Evolutionary conservation across 768 basidiomycete genomes (phyloP).

Genomic region (Mycena capillaripes): DNA sequence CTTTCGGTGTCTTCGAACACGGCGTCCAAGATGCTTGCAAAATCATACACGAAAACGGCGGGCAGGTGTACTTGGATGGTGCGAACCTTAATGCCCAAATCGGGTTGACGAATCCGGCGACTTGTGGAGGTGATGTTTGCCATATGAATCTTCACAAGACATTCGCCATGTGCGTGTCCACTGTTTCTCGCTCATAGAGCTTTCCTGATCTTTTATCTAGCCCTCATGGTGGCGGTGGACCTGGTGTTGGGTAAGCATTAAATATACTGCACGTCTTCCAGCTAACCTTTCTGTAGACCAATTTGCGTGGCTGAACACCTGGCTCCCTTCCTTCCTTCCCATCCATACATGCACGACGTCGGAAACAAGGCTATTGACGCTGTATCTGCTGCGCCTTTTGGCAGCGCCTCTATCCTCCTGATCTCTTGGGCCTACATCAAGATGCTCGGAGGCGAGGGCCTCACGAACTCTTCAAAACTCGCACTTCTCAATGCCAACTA

Average conservation of each 20-base stretch:
- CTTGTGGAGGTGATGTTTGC: conserved; percentile 98
- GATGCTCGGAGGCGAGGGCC: conserved; percentile 97
- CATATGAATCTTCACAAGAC: conserved; percentile 99
- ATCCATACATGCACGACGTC: conserved; percentile 79
- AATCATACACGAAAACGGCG: conserved; percentile 94
- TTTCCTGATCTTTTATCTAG: conserved; percentile 51
- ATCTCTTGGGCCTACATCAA: conserved; percentile 99
- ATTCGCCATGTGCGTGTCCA: conserved; percentile 84
- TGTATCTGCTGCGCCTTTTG: conserved; percentile 93
- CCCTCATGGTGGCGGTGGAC: conserved; percentile 97
- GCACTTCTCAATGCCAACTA: conserved; percentile 98
- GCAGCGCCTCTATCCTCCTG: conserved; percentile 93
- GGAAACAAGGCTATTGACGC: conserved; percentile 85
- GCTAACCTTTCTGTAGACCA: conserved; percentile 61
- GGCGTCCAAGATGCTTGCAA: conserved; percentile 92
- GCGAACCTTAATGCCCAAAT: conserved; percentile 97
- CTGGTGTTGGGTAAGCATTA: conserved; percentile 85
- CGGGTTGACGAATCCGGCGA: conserved; percentile 92
- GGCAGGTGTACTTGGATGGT: conserved; percentile 98
- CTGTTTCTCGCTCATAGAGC: neutral
- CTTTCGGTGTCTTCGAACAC: conserved; percentile 97
- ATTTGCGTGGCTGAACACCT: conserved; percentile 96
- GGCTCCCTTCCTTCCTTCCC: conserved; percentile 93
- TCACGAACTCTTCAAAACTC: conserved; percentile 86
- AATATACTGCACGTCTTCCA: conserved; percentile 16